phyloP scores from a whole-genome alignment of 169 alveolate species.

The Cryptosporidium canis region DNA sequence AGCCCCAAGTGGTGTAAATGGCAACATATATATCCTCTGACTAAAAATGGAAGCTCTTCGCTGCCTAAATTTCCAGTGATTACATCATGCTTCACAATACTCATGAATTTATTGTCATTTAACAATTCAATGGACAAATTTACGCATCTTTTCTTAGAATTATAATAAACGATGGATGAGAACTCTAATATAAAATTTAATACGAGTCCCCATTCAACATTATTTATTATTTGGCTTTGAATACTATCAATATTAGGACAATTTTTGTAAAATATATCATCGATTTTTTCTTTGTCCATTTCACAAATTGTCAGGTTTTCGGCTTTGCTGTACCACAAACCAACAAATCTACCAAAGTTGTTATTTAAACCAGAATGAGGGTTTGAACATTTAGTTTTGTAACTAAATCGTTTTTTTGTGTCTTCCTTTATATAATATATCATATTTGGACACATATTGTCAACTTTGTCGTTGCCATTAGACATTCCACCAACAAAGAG shows the following conservation, averaged over 20 bases:
- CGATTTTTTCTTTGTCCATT: not conserved
- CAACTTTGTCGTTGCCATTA: not conserved
- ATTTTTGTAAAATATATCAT: not conserved
- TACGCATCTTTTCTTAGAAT: not conserved
- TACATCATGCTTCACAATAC: not conserved
- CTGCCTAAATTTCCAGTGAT: not conserved
- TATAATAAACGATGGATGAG: not conserved
- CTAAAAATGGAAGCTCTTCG: not conserved
- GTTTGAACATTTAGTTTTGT: not conserved
- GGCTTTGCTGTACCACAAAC: not conserved
- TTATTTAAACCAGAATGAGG: not conserved
- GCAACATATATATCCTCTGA: slow-evolving; percentile 40
- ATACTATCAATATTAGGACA: slow-evolving; percentile 8
- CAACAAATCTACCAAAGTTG: not conserved
- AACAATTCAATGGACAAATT: not conserved
- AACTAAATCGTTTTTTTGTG: not conserved
- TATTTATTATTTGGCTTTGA: not conserved
- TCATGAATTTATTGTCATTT: not conserved
- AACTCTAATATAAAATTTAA: not conserved
- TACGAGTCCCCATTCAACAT: slow-evolving; percentile 6
- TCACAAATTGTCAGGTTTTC: not conserved
- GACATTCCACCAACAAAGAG: slow-evolving; percentile 71
- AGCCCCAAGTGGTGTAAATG: slow-evolving; percentile 45
- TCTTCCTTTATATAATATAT: not conserved
- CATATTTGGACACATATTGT: not conserved